phyloP scores from a whole-genome alignment of 495 filamentous ascomycete genomes.

The Xylaria sp. region DNA sequence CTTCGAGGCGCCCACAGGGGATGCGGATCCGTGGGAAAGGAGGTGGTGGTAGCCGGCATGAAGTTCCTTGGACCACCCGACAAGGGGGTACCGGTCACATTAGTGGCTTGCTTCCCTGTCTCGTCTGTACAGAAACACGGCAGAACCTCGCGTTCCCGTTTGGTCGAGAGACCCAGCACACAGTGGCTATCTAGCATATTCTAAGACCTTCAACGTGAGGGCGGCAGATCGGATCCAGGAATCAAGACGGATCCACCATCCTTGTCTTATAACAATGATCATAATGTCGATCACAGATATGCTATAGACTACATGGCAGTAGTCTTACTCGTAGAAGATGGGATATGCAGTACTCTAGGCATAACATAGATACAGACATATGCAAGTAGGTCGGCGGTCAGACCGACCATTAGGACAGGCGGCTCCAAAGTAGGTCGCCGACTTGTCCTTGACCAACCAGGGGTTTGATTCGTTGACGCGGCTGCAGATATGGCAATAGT shows the following conservation, averaged over 20 bases:
- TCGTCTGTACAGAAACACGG: too few species aligned
- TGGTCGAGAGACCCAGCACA: not conserved
- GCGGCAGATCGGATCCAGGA: not conserved
- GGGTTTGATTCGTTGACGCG: conserved; percentile 1
- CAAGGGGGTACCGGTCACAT: not conserved
- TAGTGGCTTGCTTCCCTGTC: not conserved
- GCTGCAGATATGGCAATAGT: conserved; percentile 23
- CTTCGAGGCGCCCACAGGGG: not conserved
- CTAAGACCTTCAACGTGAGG: not conserved
- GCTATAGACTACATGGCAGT: not conserved
- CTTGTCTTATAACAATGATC: not conserved
- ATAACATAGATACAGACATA: not conserved
- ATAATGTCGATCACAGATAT: not conserved
- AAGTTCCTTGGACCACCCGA: not conserved
- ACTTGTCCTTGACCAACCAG: conserved; percentile 5
- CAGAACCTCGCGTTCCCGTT: too few species aligned
- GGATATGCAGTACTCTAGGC: not conserved
- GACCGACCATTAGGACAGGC: not conserved
- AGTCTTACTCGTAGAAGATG: not conserved
- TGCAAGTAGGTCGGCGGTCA: not conserved
- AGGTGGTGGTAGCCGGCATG: not conserved
- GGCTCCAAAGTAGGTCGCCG: conserved; percentile 16
- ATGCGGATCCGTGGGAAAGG: not conserved
- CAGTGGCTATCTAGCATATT: not conserved
- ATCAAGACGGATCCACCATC: not conserved